Evolutionary conservation across 2,329 filamentous ascomycete genomes (phyloP).

Genomic region (Aspergillus ochraceoroseus): DNA sequence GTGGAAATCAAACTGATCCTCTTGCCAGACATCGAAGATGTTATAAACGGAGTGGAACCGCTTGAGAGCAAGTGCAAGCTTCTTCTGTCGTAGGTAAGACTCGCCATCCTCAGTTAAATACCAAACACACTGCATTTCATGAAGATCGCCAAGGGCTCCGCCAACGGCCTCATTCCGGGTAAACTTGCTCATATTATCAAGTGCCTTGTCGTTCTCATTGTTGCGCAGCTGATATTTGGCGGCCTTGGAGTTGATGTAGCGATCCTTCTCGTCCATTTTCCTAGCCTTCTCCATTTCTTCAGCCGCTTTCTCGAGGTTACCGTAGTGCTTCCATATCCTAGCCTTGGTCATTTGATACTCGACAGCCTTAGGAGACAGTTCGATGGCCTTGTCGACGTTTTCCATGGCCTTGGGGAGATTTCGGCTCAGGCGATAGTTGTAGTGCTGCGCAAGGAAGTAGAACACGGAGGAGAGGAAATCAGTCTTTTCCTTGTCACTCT

Average conservation of each 20-base stretch:
- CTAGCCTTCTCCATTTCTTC: constrained; percentile 85
- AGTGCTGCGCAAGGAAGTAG: constrained; percentile 94
- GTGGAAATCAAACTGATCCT: constrained; percentile 99
- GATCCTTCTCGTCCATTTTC: constrained; percentile 78
- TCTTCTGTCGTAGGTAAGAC: constrained; percentile 74
- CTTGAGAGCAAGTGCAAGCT: constrained; percentile 82
- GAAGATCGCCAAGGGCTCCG: constrained; percentile 80
- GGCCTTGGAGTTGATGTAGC: constrained; percentile 97
- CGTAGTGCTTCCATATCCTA: constrained; percentile 86
- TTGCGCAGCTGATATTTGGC: constrained; percentile 95
- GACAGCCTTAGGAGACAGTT: constrained; percentile 71
- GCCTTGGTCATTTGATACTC: constrained; percentile 96
- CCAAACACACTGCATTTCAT: constrained; percentile 99
- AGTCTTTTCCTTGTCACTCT: constrained; percentile 50
- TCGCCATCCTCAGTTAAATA: constrained; percentile 93
- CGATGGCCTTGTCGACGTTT: constrained; percentile 78
- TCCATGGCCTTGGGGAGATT: constrained; percentile 75
- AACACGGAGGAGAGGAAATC: constrained; percentile 70
- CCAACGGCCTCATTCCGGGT: constrained; percentile 85
- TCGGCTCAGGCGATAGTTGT: constrained; percentile 85
- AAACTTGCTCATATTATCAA: constrained; percentile 89
- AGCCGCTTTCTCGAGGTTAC: constrained; percentile 72
- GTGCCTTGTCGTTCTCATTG: constrained; percentile 77
- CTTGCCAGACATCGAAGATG: constrained; percentile 96
- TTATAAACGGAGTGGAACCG: constrained; percentile 81